A percentile compares a stretch with the other conserved stretches of the same genome.
Conservation (phyloP, 495 filamentous ascomycete species). For the Daldinia childiae region DNA sequence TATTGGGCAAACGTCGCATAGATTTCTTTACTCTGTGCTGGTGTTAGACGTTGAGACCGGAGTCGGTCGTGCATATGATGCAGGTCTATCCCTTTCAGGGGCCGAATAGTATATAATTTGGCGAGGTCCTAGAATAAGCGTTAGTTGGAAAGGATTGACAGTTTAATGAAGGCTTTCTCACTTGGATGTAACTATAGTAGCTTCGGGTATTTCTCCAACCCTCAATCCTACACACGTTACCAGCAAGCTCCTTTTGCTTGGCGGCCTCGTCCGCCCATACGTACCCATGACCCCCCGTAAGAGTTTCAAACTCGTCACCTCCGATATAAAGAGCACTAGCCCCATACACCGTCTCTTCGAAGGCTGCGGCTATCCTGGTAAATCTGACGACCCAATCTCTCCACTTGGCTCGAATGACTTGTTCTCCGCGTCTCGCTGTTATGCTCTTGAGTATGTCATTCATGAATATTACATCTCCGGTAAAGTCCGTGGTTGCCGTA, state of each 20-base stretch:
- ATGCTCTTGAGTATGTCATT: constrained; percentile 83
- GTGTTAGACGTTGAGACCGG: constrained; percentile 76
- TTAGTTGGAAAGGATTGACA: constrained; percentile 4
- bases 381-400: constrained; percentile 90
- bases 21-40: constrained; percentile 75
- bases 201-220: constrained; percentile 94
- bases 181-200: constrained; percentile 95
- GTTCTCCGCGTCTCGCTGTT: constrained; percentile 84
- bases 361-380: constrained; percentile 88
- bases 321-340: constrained; percentile 90
- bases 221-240: constrained; percentile 90
- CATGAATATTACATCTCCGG: constrained; percentile 92
- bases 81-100: constrained; percentile 85
- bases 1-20: constrained; percentile 81
- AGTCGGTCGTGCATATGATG: constrained; percentile 92
- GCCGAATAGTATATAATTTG: constrained; percentile 70
- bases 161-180: constrained; percentile 39
- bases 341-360: constrained; percentile 94
- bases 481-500: constrained; percentile 67
- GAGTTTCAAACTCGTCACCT: constrained; percentile 72
- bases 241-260: constrained; percentile 85
- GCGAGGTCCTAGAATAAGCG: constrained; percentile 64
- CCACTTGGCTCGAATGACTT: constrained; percentile 89
- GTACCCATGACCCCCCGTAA: constrained; percentile 82
- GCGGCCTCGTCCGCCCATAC: constrained; percentile 87